Conservation (phyloP, 2,329 filamentous ascomycete genomes). For the Beauveria sp. region DNA sequence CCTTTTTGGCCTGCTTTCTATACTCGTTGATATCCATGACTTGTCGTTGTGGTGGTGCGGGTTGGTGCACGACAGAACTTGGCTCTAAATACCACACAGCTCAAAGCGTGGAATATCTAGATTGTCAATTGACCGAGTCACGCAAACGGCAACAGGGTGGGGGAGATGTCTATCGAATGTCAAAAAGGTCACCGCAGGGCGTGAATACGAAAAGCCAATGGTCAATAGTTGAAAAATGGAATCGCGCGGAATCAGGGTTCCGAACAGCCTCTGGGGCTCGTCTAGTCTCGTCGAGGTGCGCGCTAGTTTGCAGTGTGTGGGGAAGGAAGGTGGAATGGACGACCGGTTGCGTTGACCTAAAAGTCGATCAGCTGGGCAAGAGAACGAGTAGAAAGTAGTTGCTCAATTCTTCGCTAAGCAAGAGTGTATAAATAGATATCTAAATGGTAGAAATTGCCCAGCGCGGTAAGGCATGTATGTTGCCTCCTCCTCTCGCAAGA, state of each 20-base stretch:
- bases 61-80: background rate
- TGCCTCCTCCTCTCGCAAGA: background rate
- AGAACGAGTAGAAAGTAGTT: no score
- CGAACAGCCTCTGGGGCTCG: background rate
- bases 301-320: background rate
- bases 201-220: background rate
- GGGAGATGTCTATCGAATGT: background rate
- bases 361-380: no score
- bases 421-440: background rate
- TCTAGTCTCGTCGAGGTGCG: no score
- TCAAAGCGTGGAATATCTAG: background rate
- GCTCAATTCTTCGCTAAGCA: background rate
- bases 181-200: background rate
- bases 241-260: background rate
- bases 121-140: background rate
- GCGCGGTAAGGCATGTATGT: background rate
- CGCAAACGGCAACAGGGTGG: background rate
- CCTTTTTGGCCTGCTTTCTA: slow-evolving; percentile 64
- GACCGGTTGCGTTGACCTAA: background rate
- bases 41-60: background rate
- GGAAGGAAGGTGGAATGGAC: background rate
- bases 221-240: background rate
- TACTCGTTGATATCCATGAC: slow-evolving; percentile 78
- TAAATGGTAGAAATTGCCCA: background rate
- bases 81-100: background rate